These are phyloP conservation scores for Thermoascus crustaceus DNA, from an alignment of 2,329 filamentous ascomycete species.

Conservation along the genomic window DNA sequence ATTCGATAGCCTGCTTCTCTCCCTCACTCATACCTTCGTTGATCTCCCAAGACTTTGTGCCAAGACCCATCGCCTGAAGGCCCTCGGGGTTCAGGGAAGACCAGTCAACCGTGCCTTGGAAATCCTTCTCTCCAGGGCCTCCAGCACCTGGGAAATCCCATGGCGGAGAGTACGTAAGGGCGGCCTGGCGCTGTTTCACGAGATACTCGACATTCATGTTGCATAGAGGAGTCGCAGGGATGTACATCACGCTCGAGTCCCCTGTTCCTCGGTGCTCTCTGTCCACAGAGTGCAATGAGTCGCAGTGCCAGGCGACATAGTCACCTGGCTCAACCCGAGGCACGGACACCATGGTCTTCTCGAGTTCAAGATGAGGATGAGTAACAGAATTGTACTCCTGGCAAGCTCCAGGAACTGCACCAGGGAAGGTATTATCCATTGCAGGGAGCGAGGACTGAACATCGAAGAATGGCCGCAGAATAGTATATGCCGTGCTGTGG, in stretches of 20 bases:
- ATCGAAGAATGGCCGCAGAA: constrained; percentile 78
- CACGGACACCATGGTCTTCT: constrained; percentile 62
- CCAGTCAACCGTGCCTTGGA: constrained; percentile 33
- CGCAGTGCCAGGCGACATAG: constrained; percentile 73
- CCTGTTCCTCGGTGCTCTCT: constrained; percentile 59
- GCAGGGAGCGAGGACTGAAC: constrained; percentile 38
- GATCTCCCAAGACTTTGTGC: constrained; percentile 41
- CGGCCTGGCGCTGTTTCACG: constrained; percentile 60
- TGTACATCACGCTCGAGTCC: constrained; percentile 82
- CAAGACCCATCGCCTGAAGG: constrained; percentile 48
- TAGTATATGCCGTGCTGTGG: constrained; percentile 67
- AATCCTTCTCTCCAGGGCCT: constrained; percentile 34
- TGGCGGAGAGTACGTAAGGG: constrained; percentile 57
- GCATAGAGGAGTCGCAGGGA: constrained; percentile 76
- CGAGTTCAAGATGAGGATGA: constrained; percentile 63
- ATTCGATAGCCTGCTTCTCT: constrained; percentile 44
- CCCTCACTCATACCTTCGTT: constrained; percentile 41
- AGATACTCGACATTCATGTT: constrained; percentile 65
- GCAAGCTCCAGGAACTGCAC: constrained; percentile 58
- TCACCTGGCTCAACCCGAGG: constrained; percentile 63
- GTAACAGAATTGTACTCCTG: constrained; percentile 58
- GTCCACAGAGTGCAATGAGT: constrained; percentile 75
- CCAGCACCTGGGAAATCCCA: constrained; percentile 61
- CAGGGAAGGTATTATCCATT: constrained; percentile 50
- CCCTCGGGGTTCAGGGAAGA: constrained; percentile 38